Evolutionary conservation across 2,329 filamentous ascomycete species (phyloP), one percentile per base, ranked within the genome.

Genomic region (Cordyceps militaris): DNA sequence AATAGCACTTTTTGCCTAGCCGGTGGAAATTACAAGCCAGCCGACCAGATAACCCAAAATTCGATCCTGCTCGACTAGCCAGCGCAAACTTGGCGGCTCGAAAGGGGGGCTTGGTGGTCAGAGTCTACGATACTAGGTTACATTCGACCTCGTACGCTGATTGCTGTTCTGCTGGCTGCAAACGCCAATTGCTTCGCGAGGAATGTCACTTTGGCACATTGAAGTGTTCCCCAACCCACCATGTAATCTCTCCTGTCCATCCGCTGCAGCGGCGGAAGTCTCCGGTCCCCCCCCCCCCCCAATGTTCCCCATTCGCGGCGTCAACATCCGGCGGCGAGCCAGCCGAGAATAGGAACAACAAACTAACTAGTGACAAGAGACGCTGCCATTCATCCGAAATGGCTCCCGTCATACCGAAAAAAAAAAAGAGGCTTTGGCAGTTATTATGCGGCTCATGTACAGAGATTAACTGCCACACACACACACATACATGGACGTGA

Each of bases 51-150:
- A n/a, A n/a, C n/a, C n/a, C 16, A 21, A 47, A 49, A 26, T 10
- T 16, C 32, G 16, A 40, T 40, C 10, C 43, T 38, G 30, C 40
- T 40, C 9, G 3, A 21, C 43, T 40, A 19, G 10, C 21, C 9
- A 5, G 30, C 16, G 13, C 38, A 43, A 19, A 13, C 13, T 26
- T 50, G 19, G 47, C 32, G 19, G 28, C 28, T 24, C 47, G 9
- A 44, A 13, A 16, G 43, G 10, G 34, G 34, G n/a, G n/a, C n/a
- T n/a, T 34, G 7, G 28, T 14, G 9, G 53, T 14, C 23, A n/a
- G n/a, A n/a, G n/a, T n/a, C n/a, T n/a, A 26, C 26, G 44, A 56
- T 56, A 50, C 54, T 42, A 56, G 54, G 54, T 56, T 56, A 56
- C 54, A 49, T 56, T 32, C 32, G n/a, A 34, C n/a, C 34, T 56